Evolutionary conservation across 2,329 filamentous ascomycete species (phyloP).

Genomic region (Raffaelea albimanens): DNA sequence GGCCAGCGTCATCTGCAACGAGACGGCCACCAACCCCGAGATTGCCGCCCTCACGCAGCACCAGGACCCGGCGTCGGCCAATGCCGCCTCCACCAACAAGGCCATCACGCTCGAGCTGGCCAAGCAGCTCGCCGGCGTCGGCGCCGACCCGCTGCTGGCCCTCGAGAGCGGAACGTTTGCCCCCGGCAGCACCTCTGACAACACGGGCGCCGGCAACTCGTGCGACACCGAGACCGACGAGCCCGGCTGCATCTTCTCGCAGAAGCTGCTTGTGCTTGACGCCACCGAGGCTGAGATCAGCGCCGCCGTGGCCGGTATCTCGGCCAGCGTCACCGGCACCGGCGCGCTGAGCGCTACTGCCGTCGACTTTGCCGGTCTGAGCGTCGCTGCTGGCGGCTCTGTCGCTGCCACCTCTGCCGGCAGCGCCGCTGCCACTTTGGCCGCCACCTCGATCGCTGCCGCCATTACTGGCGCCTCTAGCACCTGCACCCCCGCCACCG

Average conservation of each 20-base stretch:
- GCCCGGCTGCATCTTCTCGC: slow-evolving; percentile 45
- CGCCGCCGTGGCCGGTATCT: slow-evolving; percentile 34
- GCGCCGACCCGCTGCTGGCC: slow-evolving; percentile 52
- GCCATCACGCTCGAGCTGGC: slow-evolving; percentile 49
- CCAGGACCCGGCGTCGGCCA: slow-evolving; percentile 57
- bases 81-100: slow-evolving; percentile 43
- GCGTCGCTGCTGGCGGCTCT: slow-evolving; percentile 12
- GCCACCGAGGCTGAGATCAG: slow-evolving; percentile 43
- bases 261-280: slow-evolving; percentile 45
- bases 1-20: slow-evolving; percentile 47
- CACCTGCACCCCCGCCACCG: slow-evolving; percentile 7
- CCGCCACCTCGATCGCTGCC: neutral
- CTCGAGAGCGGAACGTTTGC: slow-evolving; percentile 55
- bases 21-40: slow-evolving; percentile 51
- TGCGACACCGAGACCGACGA: slow-evolving; percentile 40
- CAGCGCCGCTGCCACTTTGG: slow-evolving; percentile 8
- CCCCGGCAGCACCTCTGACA: slow-evolving; percentile 37
- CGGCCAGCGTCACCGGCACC: slow-evolving; percentile 14
- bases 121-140: slow-evolving; percentile 48
- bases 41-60: slow-evolving; percentile 55
- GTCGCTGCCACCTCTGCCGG: slow-evolving; percentile 10
- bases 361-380: slow-evolving; percentile 13
- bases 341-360: slow-evolving; percentile 15
- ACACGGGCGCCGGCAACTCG: slow-evolving; percentile 37
- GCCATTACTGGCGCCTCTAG: neutral